A percentile compares a stretch with the other conserved stretches of the same genome.
Conservation (phyloP, 768 basidiomycete genomes). For the Tulasnella sp. region DNA sequence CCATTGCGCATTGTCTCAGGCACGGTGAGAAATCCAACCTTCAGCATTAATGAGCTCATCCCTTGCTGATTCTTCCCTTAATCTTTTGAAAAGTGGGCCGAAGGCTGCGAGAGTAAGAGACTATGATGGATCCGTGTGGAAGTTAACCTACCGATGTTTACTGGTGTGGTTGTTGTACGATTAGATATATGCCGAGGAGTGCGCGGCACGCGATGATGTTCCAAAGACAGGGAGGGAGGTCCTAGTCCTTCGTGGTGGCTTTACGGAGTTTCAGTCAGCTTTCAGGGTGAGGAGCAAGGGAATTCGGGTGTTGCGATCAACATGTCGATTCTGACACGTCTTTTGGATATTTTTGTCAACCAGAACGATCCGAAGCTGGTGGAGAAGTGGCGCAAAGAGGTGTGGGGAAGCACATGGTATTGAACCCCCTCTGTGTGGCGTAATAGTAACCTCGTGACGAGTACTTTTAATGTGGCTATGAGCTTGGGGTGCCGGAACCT, state of each 20-base stretch:
- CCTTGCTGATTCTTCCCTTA: no score
- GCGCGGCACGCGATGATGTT: constrained; percentile 27
- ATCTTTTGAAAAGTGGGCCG: constrained; percentile 44
- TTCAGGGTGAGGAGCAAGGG: constrained; percentile 26
- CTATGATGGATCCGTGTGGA: background rate
- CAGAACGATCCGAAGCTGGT: constrained; percentile 58
- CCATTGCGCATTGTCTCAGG: constrained; percentile 68
- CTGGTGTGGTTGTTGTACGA: background rate
- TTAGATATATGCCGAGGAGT: constrained; percentile 60
- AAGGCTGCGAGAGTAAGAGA: constrained; percentile 56
- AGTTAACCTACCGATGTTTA: background rate
- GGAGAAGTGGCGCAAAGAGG: constrained; percentile 52
- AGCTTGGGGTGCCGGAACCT: background rate
- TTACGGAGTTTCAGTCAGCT: constrained; percentile 54
- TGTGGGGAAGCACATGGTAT: constrained; percentile 11
- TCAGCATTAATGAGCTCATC: no score
- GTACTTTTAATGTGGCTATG: background rate
- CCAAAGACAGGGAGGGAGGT: constrained; percentile 42
- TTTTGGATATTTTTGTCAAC: background rate
- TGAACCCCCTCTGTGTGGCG: background rate
- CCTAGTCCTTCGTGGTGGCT: constrained; percentile 59
- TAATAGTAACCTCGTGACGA: no score
- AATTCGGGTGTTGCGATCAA: background rate
- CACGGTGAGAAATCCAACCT: constrained; percentile 55
- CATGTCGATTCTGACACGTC: background rate